Evolutionary conservation across 129 eudicot genomes (phyloP).

Genomic region (Flaveria sonorensis): DNA sequence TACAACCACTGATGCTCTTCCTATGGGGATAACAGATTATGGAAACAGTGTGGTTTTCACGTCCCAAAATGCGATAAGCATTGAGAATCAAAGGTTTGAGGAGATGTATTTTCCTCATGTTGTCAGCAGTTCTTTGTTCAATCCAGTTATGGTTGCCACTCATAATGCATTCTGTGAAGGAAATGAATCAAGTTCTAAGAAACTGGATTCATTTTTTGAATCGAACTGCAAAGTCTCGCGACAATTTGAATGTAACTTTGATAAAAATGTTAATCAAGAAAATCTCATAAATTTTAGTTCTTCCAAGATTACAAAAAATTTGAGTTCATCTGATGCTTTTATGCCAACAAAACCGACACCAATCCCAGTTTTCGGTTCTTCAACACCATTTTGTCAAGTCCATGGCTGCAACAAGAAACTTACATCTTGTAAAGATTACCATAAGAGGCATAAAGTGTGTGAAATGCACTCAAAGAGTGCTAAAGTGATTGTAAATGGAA

Average conservation of each 20-base stretch:
- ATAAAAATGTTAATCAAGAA: too few species aligned
- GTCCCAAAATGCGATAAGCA: background rate
- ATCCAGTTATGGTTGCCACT: conserved; percentile 29
- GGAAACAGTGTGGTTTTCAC: conserved; percentile 24
- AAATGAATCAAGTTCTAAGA: conserved; percentile 47
- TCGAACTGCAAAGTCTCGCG: too few species aligned
- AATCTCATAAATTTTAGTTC: too few species aligned
- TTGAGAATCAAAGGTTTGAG: background rate
- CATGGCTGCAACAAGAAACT: conserved; percentile 72
- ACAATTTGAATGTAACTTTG: too few species aligned
- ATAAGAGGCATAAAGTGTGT: conserved; percentile 83
- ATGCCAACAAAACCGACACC: too few species aligned
- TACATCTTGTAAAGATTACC: conserved; percentile 61
- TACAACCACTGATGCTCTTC: background rate
- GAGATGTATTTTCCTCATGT: conserved; percentile 22
- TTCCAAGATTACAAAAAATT: too few species aligned
- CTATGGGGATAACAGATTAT: conserved; percentile 25
- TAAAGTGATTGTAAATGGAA: conserved; percentile 69
- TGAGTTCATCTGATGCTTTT: too few species aligned
- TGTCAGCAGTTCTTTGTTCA: conserved; percentile 29
- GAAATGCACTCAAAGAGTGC: conserved; percentile 76
- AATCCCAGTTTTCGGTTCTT: conserved; percentile 29
- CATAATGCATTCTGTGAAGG: conserved; percentile 40
- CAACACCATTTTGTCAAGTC: conserved; percentile 60
- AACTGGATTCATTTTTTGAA: conserved; percentile 39